phyloP scores from a whole-genome alignment of 208 protist species.

The Ichthyophonus hoferi region DNA sequence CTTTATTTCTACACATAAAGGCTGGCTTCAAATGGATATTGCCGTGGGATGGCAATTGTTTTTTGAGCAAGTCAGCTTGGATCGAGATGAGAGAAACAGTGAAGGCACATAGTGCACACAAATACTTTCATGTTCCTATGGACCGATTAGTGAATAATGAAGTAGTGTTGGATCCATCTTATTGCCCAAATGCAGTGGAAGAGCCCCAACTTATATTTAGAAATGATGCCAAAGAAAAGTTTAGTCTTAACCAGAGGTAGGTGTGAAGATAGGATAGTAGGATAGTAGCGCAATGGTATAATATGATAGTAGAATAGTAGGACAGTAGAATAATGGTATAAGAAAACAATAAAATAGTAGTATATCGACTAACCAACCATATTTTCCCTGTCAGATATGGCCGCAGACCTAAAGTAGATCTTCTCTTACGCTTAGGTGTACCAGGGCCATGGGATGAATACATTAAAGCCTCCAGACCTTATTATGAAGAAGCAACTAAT shows the following conservation, averaged over 20 bases:
- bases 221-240: slow-evolving; percentile 1
- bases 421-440: slow-evolving; percentile 1
- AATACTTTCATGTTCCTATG: slow-evolving; percentile 29
- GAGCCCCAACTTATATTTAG: slow-evolving; percentile 29
- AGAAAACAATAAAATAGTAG: not conserved
- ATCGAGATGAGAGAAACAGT: not conserved
- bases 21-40: slow-evolving; percentile 7
- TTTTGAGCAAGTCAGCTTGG: slow-evolving; percentile 1
- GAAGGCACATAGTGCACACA: not conserved
- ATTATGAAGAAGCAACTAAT: not conserved
- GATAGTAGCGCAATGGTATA: not conserved
- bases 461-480: not conserved
- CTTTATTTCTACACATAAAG: not conserved
- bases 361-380: not conserved
- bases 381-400: not conserved
- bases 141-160: slow-evolving; percentile 1
- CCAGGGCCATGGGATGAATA: slow-evolving; percentile 22
- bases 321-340: not conserved
- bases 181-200: slow-evolving; percentile 2
- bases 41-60: slow-evolving; percentile 21
- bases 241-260: slow-evolving; percentile 5
- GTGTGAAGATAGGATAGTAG: not conserved
- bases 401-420: slow-evolving; percentile 22
- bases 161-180: not conserved
- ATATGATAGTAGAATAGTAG: not conserved